These are phyloP conservation scores for Phytopythium sindhum DNA, from an alignment of 352 stramenopile genomes.

Conservation along the genomic window DNA sequence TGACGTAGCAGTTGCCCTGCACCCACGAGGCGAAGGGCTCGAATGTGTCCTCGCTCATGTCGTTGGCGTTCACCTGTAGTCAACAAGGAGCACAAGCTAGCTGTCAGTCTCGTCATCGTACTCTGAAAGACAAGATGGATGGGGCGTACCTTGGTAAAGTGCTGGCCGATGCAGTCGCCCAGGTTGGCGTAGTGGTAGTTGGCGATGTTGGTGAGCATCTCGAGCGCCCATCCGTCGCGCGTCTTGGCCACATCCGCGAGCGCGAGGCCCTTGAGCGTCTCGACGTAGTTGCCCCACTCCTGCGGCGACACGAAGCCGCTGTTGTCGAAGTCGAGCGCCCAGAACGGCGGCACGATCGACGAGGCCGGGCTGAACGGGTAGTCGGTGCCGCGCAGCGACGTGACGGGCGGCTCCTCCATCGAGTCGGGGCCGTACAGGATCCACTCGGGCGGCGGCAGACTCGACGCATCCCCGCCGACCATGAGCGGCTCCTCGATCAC, in stretches of 20 bases:
- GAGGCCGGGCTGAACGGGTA: constrained; percentile 5
- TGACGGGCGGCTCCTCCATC: background rate
- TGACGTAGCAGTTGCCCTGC: constrained; percentile 38
- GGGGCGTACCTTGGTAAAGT: constrained; percentile 13
- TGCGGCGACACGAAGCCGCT: constrained; percentile 13
- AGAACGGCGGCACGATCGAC: constrained; percentile 11
- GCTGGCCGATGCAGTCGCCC: constrained; percentile 17
- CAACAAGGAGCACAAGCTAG: background rate
- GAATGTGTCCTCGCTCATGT: constrained; percentile 15
- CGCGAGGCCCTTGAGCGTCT: constrained; percentile 17
- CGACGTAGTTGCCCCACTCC: constrained; percentile 24
- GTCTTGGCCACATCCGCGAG: constrained; percentile 12
- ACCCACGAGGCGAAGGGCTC: constrained; percentile 14
- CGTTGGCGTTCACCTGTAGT: constrained; percentile 2
- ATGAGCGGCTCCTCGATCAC: background rate
- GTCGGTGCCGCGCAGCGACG: background rate
- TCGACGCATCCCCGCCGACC: background rate
- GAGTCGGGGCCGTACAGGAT: background rate
- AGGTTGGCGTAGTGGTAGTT: constrained; percentile 39
- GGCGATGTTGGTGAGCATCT: constrained; percentile 17
- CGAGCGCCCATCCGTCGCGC: constrained; percentile 14
- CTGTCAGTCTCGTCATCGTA: background rate
- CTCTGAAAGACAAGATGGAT: background rate
- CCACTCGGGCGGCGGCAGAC: background rate
- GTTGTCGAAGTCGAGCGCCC: constrained; percentile 19